A percentile compares a stretch with the other conserved stretches of the same genome.
phyloP scores from a whole-genome alignment of 2,329 filamentous ascomycete genomes.

The Pseudonectria foliicola region DNA sequence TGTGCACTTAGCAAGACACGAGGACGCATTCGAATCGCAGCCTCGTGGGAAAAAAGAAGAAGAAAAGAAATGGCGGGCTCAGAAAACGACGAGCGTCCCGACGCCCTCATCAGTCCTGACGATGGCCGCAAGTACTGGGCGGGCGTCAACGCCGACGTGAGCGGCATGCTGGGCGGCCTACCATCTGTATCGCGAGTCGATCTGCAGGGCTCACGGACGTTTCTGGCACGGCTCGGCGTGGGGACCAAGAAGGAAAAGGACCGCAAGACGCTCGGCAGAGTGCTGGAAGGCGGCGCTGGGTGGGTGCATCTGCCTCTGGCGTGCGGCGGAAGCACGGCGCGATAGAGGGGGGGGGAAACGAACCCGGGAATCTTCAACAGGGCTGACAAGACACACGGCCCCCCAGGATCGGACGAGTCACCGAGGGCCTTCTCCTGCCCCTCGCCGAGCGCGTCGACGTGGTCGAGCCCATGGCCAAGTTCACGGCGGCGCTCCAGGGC shows the following conservation, averaged over 20 bases:
- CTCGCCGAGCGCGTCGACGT: conserved; percentile 70
- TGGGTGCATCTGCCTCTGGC: conserved; percentile 14
- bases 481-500: conserved; percentile 56
- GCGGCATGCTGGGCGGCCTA: conserved; percentile 76
- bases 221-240: conserved; percentile 58
- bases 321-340: neutral
- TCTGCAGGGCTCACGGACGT: conserved; percentile 61
- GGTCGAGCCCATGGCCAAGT: conserved; percentile 78
- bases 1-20: no score
- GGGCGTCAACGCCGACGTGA: conserved; percentile 35
- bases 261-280: conserved; percentile 21
- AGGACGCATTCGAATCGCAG: no score
- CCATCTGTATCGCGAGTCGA: conserved; percentile 53
- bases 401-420: conserved; percentile 71
- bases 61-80: conserved; percentile 4
- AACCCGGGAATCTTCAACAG: no score
- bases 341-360: no score
- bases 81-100: conserved; percentile 9
- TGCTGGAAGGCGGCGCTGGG: conserved; percentile 35
- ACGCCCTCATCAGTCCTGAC: conserved; percentile 27
- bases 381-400: conserved; percentile 1
- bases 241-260: conserved; percentile 23
- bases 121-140: conserved; percentile 42
- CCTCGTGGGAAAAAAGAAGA: no score
- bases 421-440: conserved; percentile 64